Percentiles rank a stretch among this genome's conserved stretches.
phyloP scores from a whole-genome alignment of 352 stramenopile species.

The Phytopythium montanum region DNA sequence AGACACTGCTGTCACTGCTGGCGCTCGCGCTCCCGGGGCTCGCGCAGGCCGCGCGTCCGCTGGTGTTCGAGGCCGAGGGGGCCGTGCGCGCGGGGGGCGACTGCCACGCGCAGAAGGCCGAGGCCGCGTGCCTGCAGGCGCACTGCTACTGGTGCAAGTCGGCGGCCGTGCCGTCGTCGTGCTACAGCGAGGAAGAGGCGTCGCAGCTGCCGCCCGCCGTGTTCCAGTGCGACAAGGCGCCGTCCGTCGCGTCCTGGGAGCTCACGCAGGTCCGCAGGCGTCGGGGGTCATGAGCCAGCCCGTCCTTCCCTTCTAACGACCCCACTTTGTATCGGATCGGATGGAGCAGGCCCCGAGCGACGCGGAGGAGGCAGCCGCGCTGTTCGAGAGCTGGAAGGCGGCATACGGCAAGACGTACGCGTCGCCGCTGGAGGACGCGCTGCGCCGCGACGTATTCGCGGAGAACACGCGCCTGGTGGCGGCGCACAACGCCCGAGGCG shows the following conservation, averaged over 20 bases:
- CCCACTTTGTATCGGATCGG: background rate
- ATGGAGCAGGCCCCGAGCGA: conserved; percentile 18
- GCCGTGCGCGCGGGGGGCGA: conserved; percentile 15
- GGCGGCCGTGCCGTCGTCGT: conserved; percentile 75
- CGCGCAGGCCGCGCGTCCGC: conserved; percentile 9
- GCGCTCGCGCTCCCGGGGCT: background rate
- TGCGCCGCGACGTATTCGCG: conserved; percentile 54
- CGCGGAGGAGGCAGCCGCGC: conserved; percentile 17
- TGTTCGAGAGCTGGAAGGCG: conserved; percentile 56
- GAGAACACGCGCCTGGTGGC: conserved; percentile 60
- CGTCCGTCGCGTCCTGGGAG: conserved; percentile 22
- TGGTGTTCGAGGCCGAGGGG: conserved; percentile 24
- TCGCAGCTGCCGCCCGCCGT: conserved; percentile 60
- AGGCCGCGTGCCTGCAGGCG: conserved; percentile 44
- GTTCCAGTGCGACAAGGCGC: conserved; percentile 63
- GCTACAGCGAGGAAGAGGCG: conserved; percentile 69
- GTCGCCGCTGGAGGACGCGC: conserved; percentile 41
- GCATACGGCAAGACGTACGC: conserved; percentile 45
- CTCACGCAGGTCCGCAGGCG: conserved; percentile 18
- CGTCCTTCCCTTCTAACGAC: too few species aligned
- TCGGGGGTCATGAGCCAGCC: too few species aligned
- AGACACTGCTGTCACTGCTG: background rate
- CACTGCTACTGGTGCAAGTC: conserved; percentile 77
- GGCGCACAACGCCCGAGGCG: conserved; percentile 44
- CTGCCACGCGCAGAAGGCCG: conserved; percentile 47